Conservation (phyloP, 2,329 filamentous ascomycete genomes). For the Sclerotinia sclerotiorum region DNA sequence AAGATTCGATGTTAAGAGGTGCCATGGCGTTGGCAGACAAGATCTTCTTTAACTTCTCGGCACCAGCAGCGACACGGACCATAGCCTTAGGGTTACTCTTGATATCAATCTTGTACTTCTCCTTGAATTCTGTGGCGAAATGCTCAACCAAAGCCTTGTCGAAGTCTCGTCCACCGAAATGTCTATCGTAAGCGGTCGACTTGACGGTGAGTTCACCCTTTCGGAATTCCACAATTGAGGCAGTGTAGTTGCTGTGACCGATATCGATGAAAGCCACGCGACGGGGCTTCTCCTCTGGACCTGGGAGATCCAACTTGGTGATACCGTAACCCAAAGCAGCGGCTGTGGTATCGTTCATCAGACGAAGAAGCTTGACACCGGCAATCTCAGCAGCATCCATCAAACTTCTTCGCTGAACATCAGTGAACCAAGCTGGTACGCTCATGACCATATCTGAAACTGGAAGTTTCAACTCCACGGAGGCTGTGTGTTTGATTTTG, state of each 20-base stretch:
- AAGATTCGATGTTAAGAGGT: slow-evolving; percentile 92
- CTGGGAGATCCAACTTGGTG: slow-evolving; percentile 91
- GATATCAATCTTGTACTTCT: slow-evolving; percentile 97
- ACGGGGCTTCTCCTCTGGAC: slow-evolving; percentile 84
- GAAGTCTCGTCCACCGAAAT: slow-evolving; percentile 97
- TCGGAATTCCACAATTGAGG: slow-evolving; percentile 90
- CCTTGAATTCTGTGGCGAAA: slow-evolving; percentile 93
- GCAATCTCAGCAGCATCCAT: slow-evolving; percentile 92
- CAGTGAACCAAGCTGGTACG: slow-evolving; percentile 95
- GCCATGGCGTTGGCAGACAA: slow-evolving; percentile 92
- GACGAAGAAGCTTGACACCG: slow-evolving; percentile 84
- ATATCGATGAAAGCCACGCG: slow-evolving; percentile 92
- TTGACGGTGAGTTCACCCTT: slow-evolving; percentile 96
- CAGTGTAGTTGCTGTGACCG: slow-evolving; percentile 94
- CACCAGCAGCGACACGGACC: slow-evolving; percentile 80
- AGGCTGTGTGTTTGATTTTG: slow-evolving; percentile 88
- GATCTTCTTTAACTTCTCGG: slow-evolving; percentile 98
- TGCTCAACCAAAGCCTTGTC: slow-evolving; percentile 94
- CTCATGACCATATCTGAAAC: slow-evolving; percentile 93
- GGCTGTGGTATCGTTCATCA: slow-evolving; percentile 98
- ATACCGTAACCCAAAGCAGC: slow-evolving; percentile 96
- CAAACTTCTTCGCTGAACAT: slow-evolving; percentile 83
- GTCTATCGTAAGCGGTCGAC: slow-evolving; percentile 86
- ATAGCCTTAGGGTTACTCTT: slow-evolving; percentile 84
- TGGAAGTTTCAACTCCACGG: slow-evolving; percentile 82